Base-by-base conservation (phyloP, 225 moss, liverwort and hornwort genomes). In the Ulota crispa region DNA sequence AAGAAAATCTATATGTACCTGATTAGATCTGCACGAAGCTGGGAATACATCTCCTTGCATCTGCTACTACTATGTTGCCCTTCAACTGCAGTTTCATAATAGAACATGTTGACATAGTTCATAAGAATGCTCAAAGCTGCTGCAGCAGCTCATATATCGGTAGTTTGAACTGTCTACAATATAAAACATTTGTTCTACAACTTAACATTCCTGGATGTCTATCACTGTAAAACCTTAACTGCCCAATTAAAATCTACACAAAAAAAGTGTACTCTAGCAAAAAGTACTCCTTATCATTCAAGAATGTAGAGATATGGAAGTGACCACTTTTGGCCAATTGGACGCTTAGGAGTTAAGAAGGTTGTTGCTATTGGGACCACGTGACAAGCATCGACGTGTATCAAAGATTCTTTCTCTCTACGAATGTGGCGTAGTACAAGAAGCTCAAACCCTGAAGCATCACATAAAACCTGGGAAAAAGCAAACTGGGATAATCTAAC, bases 21-120 rank as follows among this genome's bases (percentile, higher is more conserved):
- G 82, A 86, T 86, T 47, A 89, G 56, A 77, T 86, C 63, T 8
- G 28, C 82, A 66, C 86, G 86, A 82, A 89, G 89, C 72, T 77
- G 76, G 54, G 68, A 67, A 73, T 86, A 80, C 26, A 84, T 76
- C 31, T 89, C 75, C 28, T 24, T 84, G 73, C 89, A 89, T 84
- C 45, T 80, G 79, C 30, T 82, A 56, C 73, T 73, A 56, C 73
- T 73, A 47, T 82, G 56, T 59, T 82, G 79, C 15, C 84, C 79
- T 84, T 42, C 42, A 68, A 31, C 89, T 89, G 89, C 80, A 79
- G 47, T 72, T 62, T 16, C 11, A 69, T 11, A 75, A 72, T 39
- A 61, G 56, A 28, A 37, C 16, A 61, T 13, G 26, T 30, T 13
- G 55, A 57, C 24, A 57, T 11, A 24, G 24, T 57, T 57, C 57